Conservation (phyloP, 2,329 filamentous ascomycete species). For the Claviceps cyperi region DNA sequence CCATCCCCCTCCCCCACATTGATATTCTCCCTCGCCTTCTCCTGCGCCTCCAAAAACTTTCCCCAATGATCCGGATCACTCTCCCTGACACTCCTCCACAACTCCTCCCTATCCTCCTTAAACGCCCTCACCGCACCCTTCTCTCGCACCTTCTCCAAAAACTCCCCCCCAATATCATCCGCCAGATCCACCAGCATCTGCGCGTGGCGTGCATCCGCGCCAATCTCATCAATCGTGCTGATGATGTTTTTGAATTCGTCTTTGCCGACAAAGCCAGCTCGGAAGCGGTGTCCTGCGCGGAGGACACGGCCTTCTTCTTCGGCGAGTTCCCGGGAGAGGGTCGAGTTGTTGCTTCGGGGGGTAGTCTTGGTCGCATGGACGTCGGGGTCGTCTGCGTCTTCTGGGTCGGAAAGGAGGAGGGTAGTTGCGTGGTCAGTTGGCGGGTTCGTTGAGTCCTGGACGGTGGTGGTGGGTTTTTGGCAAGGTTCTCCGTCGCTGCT, state of each 20-base stretch:
- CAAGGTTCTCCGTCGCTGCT: conserved; percentile 10
- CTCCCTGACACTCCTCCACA: conserved; percentile 36
- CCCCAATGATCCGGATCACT: conserved; percentile 54
- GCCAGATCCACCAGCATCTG: conserved; percentile 46
- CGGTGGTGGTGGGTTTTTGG: conserved; percentile 8
- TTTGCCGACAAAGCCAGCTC: conserved; percentile 34
- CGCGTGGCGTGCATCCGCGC: conserved; percentile 34
- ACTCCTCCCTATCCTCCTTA: conserved; percentile 38
- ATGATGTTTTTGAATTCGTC: conserved; percentile 38
- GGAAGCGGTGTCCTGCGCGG: conserved; percentile 42
- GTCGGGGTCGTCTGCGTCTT: conserved; percentile 37
- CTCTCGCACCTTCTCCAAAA: conserved; percentile 37
- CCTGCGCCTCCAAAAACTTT: conserved; percentile 45
- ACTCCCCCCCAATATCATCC: conserved; percentile 46
- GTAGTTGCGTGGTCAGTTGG: no score
- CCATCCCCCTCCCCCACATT: conserved; percentile 14
- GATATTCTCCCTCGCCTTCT: conserved; percentile 42
- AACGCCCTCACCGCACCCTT: conserved; percentile 49
- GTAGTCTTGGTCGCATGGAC: conserved; percentile 26
- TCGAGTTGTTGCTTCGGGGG: conserved; percentile 39
- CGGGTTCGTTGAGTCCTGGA: no score
- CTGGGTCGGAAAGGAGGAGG: conserved; percentile 16
- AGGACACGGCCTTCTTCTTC: conserved; percentile 43
- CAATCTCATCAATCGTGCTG: conserved; percentile 33
- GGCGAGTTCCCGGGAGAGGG: conserved; percentile 37